Base-by-base conservation (phyloP, 176 grass and related monocot species). In the Avena atlantica region DNA sequence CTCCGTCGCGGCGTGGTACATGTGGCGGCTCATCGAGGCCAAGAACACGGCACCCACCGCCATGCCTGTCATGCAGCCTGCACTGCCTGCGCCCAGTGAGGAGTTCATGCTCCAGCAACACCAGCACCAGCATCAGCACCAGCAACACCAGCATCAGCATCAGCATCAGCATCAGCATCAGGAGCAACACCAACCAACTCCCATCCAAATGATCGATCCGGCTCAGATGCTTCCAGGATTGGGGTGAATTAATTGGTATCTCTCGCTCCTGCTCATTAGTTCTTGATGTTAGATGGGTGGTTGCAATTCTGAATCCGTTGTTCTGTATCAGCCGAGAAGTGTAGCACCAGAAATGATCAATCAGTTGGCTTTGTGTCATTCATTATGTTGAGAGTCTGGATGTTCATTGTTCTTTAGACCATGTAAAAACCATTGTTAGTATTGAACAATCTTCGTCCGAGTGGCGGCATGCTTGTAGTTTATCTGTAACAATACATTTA, bases 1-100 rank as follows among this genome's bases (percentile, higher is more conserved):
- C 21, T 99, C 97, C 3, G 97, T 99, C 1, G 97, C 94, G 9
- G 91, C 97, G 2, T 99, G 97, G 94, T 96, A 96, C 87, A 99
- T 99, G 97, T 99, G 97, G 97, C 89, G 97, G 11, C 83, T 96
- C 21, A 88, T 96, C 5, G 97, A 99, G 55, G 82, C 86, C 80
- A 99, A 93, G 89, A 77, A 87, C 42, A 71, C 89, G 0, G 14
- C 73, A 12, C 29, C 75, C 5, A 51, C 74, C 34, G 24, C 74
- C 34, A 34, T 78, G 12, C 78, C 81, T 53, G 64, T 84, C 0
- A 62, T 44, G 0, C 47, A 17, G 4, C 63, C 68, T 17, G 70
- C 37, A 5, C 60, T 84, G 56, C 44, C 88, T 29, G 42, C 68
- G 8, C 23, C 49, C 2, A 56, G 67, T 9, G 78, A 63, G 1